Evolutionary conservation across 75 land plant species (phyloP).

Genomic region (Pinus albicaulis): DNA sequence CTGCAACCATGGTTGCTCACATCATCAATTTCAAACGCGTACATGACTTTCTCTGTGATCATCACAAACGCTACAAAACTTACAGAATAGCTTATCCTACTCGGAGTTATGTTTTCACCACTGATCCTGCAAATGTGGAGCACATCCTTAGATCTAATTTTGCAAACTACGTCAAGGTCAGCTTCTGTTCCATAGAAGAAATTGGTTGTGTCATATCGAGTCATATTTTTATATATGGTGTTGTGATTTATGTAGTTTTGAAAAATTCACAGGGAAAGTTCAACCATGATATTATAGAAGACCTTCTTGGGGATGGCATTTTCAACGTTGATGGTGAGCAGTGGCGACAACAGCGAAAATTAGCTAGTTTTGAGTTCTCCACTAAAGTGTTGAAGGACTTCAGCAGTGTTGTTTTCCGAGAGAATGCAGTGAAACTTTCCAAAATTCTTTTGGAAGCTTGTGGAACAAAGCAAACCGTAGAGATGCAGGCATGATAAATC

Average conservation of each 20-base stretch:
- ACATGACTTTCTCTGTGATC: not conserved
- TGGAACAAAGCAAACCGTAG: conserved; percentile 13
- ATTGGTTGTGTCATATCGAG: too few species aligned
- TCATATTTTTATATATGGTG: not conserved
- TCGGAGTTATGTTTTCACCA: conserved; percentile 4
- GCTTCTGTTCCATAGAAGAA: not conserved
- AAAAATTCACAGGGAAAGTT: conserved; percentile 27
- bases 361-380: conserved; percentile 55
- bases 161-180: conserved; percentile 18
- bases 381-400: conserved; percentile 38
- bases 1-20: too few species aligned
- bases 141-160: conserved; percentile 22
- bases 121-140: conserved; percentile 18
- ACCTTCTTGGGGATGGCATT: conserved; percentile 52
- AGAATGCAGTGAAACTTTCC: conserved; percentile 31
- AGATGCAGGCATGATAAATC: conserved; percentile 44
- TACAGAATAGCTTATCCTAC: conserved; percentile 6
- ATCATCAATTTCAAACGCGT: not conserved
- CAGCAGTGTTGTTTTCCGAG: conserved; percentile 37
- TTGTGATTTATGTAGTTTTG: not conserved
- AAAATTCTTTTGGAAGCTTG: conserved; percentile 16
- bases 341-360: conserved; percentile 50
- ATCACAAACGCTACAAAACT: conserved; percentile 9
- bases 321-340: conserved; percentile 49
- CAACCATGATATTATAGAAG: conserved; percentile 17